Conservation (phyloP, 352 stramenopile species). For the Phytophthora fragariaefolia region DNA sequence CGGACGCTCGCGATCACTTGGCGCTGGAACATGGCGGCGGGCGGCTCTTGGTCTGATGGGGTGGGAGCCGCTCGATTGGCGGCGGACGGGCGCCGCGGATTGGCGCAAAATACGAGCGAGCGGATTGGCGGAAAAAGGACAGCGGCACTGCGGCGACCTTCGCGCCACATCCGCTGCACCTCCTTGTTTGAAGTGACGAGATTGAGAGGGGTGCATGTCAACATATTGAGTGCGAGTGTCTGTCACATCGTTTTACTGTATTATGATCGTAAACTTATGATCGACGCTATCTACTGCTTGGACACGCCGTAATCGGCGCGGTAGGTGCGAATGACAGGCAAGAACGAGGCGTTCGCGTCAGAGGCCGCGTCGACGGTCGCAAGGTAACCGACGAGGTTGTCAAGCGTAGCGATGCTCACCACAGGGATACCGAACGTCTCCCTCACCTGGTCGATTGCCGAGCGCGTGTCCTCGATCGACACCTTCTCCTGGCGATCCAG, state of each 20-base stretch:
- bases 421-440: slow-evolving; percentile 93
- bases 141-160: not conserved
- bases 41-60: slow-evolving; percentile 17
- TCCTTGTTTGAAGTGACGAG: not conserved
- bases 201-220: too few relatives aligned
- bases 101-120: not conserved
- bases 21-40: slow-evolving; percentile 66
- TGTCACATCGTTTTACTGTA: too few relatives aligned
- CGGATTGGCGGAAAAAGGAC: slow-evolving; percentile 14
- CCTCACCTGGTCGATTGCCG: slow-evolving; percentile 94
- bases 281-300: slow-evolving; percentile 28
- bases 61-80: slow-evolving; percentile 38
- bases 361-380: slow-evolving; percentile 50
- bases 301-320: slow-evolving; percentile 78
- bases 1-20: slow-evolving; percentile 55
- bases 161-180: too few relatives aligned
- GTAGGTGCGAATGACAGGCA: slow-evolving; percentile 79
- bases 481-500: slow-evolving; percentile 98
- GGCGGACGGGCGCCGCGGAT: not conserved
- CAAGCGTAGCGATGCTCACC: slow-evolving; percentile 94
- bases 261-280: slow-evolving; percentile 14
- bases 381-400: slow-evolving; percentile 93
- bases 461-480: slow-evolving; percentile 92
- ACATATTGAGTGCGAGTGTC: too few relatives aligned
- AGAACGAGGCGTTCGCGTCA: slow-evolving; percentile 66